phyloP scores from a whole-genome alignment of 106 monocot genomes.

The Acorus calamus region DNA sequence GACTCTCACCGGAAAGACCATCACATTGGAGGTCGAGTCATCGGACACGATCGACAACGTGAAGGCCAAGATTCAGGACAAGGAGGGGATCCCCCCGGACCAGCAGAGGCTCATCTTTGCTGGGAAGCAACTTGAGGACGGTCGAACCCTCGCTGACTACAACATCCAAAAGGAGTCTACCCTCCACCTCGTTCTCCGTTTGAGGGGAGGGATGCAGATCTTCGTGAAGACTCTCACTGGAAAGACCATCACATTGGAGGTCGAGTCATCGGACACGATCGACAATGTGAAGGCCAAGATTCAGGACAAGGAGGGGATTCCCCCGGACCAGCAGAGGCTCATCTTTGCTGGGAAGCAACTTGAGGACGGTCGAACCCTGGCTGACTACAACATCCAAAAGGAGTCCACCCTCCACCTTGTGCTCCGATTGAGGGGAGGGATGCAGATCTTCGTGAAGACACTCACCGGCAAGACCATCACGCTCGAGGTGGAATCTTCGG shows the following conservation, averaged over 20 bases:
- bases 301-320: slow-evolving; percentile 71
- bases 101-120: slow-evolving; percentile 16
- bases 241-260: slow-evolving; percentile 62
- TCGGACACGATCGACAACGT: too few relatives aligned
- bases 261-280: slow-evolving; percentile 45
- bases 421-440: too few relatives aligned
- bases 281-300: slow-evolving; percentile 61
- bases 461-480: too few relatives aligned
- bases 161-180: slow-evolving; percentile 29
- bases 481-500: too few relatives aligned
- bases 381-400: too few relatives aligned
- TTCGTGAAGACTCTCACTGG: slow-evolving; percentile 60
- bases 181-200: slow-evolving; percentile 15
- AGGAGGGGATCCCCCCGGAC: slow-evolving; percentile 9
- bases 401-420: too few relatives aligned
- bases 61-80: too few relatives aligned
- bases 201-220: slow-evolving; percentile 33
- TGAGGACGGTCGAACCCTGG: too few relatives aligned
- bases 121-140: slow-evolving; percentile 13
- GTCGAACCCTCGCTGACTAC: slow-evolving; percentile 5
- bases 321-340: slow-evolving; percentile 31
- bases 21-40: too few relatives aligned
- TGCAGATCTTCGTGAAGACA: too few relatives aligned
- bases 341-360: too few relatives aligned
- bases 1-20: too few relatives aligned